Conservation (phyloP, 2,329 filamentous ascomycete species). For the Elsinoe ampelina region DNA sequence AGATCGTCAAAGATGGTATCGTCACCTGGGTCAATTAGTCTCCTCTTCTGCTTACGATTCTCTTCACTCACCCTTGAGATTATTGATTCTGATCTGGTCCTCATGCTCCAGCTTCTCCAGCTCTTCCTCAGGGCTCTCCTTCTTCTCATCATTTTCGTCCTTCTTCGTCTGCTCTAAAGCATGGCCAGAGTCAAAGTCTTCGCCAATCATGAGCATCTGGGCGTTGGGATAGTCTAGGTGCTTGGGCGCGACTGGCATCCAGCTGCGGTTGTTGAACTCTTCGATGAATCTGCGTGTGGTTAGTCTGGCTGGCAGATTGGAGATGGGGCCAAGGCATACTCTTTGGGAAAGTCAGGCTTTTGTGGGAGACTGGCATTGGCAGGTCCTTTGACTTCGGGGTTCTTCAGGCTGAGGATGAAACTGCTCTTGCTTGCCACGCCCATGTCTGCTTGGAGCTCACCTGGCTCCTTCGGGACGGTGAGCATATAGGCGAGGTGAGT, state of each 20-base stretch:
- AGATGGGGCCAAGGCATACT: conserved; percentile 35
- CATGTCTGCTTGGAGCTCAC: conserved; percentile 64
- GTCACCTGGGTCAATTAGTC: conserved; percentile 34
- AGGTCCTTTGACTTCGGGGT: conserved; percentile 61
- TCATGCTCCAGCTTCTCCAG: conserved; percentile 67
- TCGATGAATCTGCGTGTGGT: conserved; percentile 41
- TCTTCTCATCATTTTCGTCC: conserved; percentile 44
- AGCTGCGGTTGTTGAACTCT: conserved; percentile 63
- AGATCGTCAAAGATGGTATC: conserved; percentile 54
- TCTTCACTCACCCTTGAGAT: conserved; percentile 47
- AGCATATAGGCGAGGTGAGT: conserved; percentile 73
- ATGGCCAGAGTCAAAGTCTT: conserved; percentile 48
- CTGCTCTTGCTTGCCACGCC: conserved; percentile 63
- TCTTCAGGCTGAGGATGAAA: conserved; percentile 72
- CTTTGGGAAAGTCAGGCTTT: conserved; percentile 59
- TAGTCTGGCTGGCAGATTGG: neutral
- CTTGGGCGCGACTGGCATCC: conserved; percentile 63
- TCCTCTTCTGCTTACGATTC: too few relatives aligned
- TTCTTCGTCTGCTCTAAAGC: conserved; percentile 50
- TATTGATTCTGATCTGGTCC: conserved; percentile 57
- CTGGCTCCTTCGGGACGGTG: conserved; percentile 60
- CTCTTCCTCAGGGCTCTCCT: conserved; percentile 59
- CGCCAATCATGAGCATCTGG: conserved; percentile 71
- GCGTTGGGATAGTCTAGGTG: conserved; percentile 66
- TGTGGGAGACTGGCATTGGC: conserved; percentile 54